Evolutionary conservation across 2,329 filamentous ascomycete genomes (phyloP).

Genomic region (Rutstroemia sp.): DNA sequence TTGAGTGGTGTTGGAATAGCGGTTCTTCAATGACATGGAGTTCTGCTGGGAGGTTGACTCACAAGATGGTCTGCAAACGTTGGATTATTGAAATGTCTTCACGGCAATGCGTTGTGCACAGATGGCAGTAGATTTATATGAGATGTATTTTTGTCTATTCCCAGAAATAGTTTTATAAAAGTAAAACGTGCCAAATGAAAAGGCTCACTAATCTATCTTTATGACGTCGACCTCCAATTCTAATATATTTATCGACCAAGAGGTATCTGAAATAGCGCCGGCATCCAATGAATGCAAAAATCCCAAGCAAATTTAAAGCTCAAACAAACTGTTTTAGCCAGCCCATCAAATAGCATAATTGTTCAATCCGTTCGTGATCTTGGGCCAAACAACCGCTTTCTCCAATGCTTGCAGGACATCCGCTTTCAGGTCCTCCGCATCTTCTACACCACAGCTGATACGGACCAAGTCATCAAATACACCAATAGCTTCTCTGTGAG

Average conservation of each 20-base stretch:
- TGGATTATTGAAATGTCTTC: too few species aligned
- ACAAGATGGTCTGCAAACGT: too few species aligned
- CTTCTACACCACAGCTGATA: constrained; percentile 90
- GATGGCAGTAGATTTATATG: too few species aligned
- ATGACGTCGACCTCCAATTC: too few species aligned
- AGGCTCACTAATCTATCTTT: too few species aligned
- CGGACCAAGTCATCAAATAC: constrained; percentile 93
- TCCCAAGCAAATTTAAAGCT: neutral
- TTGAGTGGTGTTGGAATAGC: neutral
- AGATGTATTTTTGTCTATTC: too few species aligned
- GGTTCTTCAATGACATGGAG: neutral
- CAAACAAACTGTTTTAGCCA: neutral
- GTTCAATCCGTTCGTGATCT: constrained; percentile 25
- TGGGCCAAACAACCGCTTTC: constrained; percentile 50
- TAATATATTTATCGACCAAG: too few species aligned
- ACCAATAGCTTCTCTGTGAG: constrained; percentile 83
- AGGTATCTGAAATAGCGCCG: too few species aligned
- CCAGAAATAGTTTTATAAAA: too few species aligned
- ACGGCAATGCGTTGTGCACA: too few species aligned
- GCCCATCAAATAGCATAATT: neutral
- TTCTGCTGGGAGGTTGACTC: neutral
- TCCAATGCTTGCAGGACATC: constrained; percentile 82
- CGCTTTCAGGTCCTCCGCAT: constrained; percentile 71
- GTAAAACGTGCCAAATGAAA: too few species aligned
- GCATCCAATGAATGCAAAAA: neutral